Evolutionary conservation across 2,329 filamentous ascomycete genomes (phyloP), one percentile per base, ranked within the genome.

Genomic region (Meredithiella fracta): DNA sequence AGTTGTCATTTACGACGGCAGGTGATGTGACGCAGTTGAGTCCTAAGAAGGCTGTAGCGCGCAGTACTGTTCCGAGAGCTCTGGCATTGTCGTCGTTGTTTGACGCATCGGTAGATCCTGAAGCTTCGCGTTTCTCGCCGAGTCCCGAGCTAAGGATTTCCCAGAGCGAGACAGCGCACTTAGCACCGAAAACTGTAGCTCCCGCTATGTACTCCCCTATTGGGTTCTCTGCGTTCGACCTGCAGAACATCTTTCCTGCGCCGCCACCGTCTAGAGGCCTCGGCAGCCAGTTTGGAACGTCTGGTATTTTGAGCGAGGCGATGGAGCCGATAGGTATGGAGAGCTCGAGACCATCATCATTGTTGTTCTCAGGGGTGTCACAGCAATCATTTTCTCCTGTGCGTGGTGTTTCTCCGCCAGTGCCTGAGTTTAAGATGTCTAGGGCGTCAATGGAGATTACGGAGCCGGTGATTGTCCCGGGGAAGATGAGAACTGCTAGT

Each of bases 201-300:
- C 5, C 56, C 5, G 47, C 47, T 14, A 50, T 50, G 17, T 58
- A 55, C 53, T 52, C 56, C 5, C 56, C 56, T 14, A 54, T 58
- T 47, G 53, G 53, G 15, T 51, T 58, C 5, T 58, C 56, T 23
- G 56, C 52, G 8, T 31, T 47, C 23, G 56, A 58, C 25, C 47
- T 58, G 29, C 56, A 58, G 49, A 31, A 58, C 29, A 58, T 58
- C n/a, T 58, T 58, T 53, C 56, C 56, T 1, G 56, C 56, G 14
- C 56, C 56, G 14, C 56, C 56, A 14, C 38, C 54, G 20, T 56
- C 54, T 14, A 22, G 54, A 20, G 34, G 31, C 5, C 22, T 17
- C 5, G 26, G 20, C 25, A 8, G 17, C 8, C 53, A 54, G 53
- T 40, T 51, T 22, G 54, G 47, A 31, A 51, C 54, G 4, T 56